Percentiles rank a stretch among this genome's conserved stretches.
Evolutionary conservation across 352 stramenopile genomes (phyloP).

Genomic region (Thraustochytrium sp.): DNA sequence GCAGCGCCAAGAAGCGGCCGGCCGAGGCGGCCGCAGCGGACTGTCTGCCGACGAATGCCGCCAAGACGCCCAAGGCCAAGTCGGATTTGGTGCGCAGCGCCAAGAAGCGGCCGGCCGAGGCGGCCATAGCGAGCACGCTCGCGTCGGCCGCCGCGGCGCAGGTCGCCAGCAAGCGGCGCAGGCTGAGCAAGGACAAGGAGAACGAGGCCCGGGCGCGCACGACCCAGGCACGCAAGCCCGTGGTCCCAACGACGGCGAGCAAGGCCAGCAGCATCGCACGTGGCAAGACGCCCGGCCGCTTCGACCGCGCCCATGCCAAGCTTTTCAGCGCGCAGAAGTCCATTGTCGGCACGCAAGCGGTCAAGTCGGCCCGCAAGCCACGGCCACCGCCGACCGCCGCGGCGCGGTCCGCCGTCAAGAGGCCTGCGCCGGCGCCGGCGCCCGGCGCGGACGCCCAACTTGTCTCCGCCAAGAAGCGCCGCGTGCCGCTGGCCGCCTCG

Average conservation of each 20-base stretch:
- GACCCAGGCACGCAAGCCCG: background rate
- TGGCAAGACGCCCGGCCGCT: background rate
- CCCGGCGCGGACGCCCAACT: no score
- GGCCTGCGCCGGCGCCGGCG: no score
- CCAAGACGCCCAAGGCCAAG: no score
- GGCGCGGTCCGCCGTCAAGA: background rate
- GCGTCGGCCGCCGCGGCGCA: background rate
- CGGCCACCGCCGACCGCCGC: background rate
- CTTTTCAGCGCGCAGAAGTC: slow-evolving; percentile 24
- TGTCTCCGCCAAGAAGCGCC: no score
- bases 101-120: no score
- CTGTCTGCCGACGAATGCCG: no score
- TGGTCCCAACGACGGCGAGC: background rate
- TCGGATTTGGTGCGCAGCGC: no score
- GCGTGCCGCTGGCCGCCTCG: background rate
- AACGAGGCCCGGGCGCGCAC: background rate
- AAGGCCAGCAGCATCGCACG: background rate
- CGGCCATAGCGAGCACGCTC: no score
- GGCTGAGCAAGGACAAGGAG: background rate
- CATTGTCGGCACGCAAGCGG: background rate
- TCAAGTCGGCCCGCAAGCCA: background rate
- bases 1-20: no score
- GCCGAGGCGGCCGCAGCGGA: no score
- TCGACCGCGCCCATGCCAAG: slow-evolving; percentile 5
- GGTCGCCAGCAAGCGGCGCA: background rate